Base-by-base conservation (phyloP, 129 eudicot species). In the Pulicaria dysenterica region DNA sequence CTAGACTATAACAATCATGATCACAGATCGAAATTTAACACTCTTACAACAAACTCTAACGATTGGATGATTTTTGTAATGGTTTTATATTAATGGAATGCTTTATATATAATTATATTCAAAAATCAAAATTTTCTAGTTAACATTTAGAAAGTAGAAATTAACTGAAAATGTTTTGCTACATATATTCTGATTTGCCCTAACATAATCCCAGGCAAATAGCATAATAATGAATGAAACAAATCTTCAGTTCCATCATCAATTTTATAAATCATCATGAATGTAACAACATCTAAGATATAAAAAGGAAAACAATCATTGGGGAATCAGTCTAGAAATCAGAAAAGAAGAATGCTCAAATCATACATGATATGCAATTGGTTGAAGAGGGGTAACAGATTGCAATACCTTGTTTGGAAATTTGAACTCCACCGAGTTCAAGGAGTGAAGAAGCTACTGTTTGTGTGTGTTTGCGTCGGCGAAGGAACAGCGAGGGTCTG, bases 401-500 rank as follows among this genome's bases (percentile, higher is more conserved):
- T 11, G 7, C 4, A 3, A 49, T n/a, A 88, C 97, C 97, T 40
- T 91, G 83, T 80, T 79, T 91, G 59, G 88, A 69, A 75, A 91
- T 71, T 53, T 87, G 73, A 64, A 88, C 77, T 15, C 92, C 95
- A 15, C 97, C 97, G 39, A 88, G 82, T 42, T 91, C 85, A 55
- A 91, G 80, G 67, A 77, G 83, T 8, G 97, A 87, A 1, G 77
- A 76, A 2, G 47, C 62, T 15, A 41, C 3, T 19, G 72, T 63
- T 41, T 70, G 83, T 58, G 83, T 58, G 77, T 76, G 65, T 67
- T 87, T 85, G 67, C 67, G 59, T 19, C 81, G 68, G 75, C 64
- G 85, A 55, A 36, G 17, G 7, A 37, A 40, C 4, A 80, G 66
- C 4, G 85, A 15, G 40, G 58, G 38, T 15, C 38, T 31, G 47